Base-by-base conservation (phyloP, 2,329 filamentous ascomycete species). In the Trichophyton benhamiae region DNA sequence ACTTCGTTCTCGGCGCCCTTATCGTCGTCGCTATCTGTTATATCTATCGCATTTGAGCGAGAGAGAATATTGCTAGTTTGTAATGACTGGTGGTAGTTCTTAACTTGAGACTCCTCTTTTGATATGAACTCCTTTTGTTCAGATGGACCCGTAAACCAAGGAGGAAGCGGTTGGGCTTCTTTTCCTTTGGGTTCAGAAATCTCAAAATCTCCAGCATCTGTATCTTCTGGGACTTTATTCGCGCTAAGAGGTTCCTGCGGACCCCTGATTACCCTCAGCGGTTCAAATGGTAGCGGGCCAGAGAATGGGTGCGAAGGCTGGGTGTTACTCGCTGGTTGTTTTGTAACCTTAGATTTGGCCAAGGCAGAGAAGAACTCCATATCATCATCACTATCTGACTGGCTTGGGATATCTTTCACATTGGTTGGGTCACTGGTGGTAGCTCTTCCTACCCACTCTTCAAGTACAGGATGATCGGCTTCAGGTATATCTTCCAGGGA, bases 271-370 rank as follows among this genome's bases (percentile, higher is more conserved):
- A 63, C 42, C 69, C 90, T 81, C 5, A 87, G 75, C 58, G 81
- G 92, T 67, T 96, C 91, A 69, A 99, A 99, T 0, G 94, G 94
- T 3, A 99, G 74, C 0, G 91, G 90, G 0, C 92, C 92, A 65
- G 83, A 83, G 69, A 95, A 88, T 2, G 83, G 79, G 66, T 84
- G 83, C 41, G 74, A 68, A 2, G 76, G 68, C 20, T 75, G 71
- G 3, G 69, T 27, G 71, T 65, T 72, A 70, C 68, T 64, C 13
- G 65, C 67, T 33, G 65, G 66, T 46, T 79, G 80, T 69, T 84
- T 83, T 62, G 80, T 78, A 66, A 81, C 83, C 62, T 87, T 85
- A 20, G 88, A 87, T 64, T 86, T 87, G 8, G 86, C 85, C 58
- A 96, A 74, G 0, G 89, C 86, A 36, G 88, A 80, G 69, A 89